Evolutionary conservation across 1,284 basidiomycete genomes (phyloP), one percentile per base, ranked within the genome.

Genomic region (Sutorius eximius): DNA sequence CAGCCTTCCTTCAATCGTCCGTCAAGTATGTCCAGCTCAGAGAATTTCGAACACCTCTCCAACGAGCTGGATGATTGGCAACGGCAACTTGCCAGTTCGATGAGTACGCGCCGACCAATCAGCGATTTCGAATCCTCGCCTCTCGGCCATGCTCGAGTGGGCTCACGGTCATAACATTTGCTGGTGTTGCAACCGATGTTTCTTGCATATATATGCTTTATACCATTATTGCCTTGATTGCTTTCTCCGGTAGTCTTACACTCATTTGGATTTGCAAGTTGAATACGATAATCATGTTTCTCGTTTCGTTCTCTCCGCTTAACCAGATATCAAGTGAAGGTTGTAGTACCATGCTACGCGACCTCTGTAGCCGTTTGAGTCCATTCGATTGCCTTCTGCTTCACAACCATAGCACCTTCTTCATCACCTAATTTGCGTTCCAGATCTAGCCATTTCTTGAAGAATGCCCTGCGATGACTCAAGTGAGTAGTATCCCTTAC

Each of bases 361-460:
- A 65, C 72, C 59, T 65, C 62, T 34, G 72, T 71, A 51, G 77
- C 77, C 65, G 73, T 79, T 68, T 83, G 86, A 61, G 88, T 90
- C 93, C 93, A 98, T 71, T 91, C 90, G 54, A 93, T 77, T 7
- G 96, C 97, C 69, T 89, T 90, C 59, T 85, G 78, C 76, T 98
- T 95, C 37, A 98, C 97, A 42, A 40, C 70, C 30, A 84, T 81
- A 47, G 87, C 87, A 24, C 95, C 95, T 45, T 87, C 85, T 55
- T 89, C 89, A 65, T 97, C 92, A 2, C 97, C 97, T 52, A 95
- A 75, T 60, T 85, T 82, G 63, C 85, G 85, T 73, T 99, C 97
- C 44, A 98, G 75, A 55, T 87, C 87, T 38, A 99, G 79, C 93
- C 96, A 98, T 73, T 98, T 98, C 74, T 99, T 99, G 82, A 98